A percentile compares a stretch with the other conserved stretches of the same genome.
Evolutionary conservation across 2,329 filamentous ascomycete genomes (phyloP).

Genomic region (Sporothrix sp.): DNA sequence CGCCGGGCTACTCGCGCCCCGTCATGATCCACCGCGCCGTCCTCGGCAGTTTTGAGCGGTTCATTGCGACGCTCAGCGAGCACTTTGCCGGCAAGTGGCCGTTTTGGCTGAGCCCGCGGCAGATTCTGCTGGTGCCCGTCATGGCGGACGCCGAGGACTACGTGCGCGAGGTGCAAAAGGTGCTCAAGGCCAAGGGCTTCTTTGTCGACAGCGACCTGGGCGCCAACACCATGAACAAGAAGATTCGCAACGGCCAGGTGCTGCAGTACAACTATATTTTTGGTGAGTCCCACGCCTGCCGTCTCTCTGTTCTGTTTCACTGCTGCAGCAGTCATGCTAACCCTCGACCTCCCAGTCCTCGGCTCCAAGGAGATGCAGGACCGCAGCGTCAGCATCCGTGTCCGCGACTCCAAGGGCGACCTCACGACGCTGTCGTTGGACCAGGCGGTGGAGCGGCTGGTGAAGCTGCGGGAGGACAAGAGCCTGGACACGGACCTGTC

Average conservation of each 20-base stretch:
- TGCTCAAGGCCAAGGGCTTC: conserved; percentile 58
- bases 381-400: conserved; percentile 21
- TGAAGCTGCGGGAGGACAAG: conserved; percentile 14
- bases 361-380: conserved; percentile 20
- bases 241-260: conserved; percentile 73
- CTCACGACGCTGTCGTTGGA: conserved; percentile 17
- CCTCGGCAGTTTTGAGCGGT: conserved; percentile 55
- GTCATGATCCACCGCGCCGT: conserved; percentile 85
- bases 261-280: conserved; percentile 80
- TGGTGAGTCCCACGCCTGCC: conserved; percentile 33
- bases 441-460: conserved; percentile 14
- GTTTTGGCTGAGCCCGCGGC: conserved; percentile 78
- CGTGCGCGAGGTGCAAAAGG: conserved; percentile 60
- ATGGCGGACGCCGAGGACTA: conserved; percentile 64
- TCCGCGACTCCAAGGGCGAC: conserved; percentile 20
- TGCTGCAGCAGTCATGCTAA: not conserved
- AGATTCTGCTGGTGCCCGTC: conserved; percentile 70
- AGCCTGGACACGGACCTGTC: conserved; percentile 15
- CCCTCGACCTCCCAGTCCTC: conserved; percentile 12
- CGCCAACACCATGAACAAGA: conserved; percentile 79
- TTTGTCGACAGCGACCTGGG: conserved; percentile 62
- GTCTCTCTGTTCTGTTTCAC: not conserved
- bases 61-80: conserved; percentile 68
- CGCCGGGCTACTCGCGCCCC: conserved; percentile 63
- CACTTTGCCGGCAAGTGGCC: conserved; percentile 85